These are phyloP conservation scores for Beta lomatogona DNA, from an alignment of 179 eudicot species.

Conservation along the genomic window DNA sequence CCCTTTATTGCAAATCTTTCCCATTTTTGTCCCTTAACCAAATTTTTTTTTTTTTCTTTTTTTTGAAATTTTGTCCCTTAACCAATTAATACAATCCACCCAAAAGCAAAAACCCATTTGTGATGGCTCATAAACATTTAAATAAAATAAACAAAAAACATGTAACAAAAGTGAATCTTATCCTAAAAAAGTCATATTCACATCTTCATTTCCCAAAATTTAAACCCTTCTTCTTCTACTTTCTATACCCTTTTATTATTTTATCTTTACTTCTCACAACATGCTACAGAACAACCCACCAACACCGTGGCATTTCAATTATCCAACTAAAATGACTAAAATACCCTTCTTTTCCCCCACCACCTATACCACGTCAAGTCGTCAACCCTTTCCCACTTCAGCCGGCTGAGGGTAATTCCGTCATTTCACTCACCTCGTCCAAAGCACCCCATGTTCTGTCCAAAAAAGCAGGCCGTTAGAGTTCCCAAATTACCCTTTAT, in stretches of 20 bases:
- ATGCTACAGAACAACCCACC: constrained; percentile 32
- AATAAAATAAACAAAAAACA: not conserved
- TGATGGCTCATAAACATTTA: not conserved
- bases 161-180: constrained; percentile 18
- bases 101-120: not conserved
- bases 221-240: not conserved
- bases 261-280: not conserved
- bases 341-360: constrained; percentile 14
- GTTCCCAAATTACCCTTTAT: constrained; percentile 18
- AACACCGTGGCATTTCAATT: constrained; percentile 45
- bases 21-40: not conserved
- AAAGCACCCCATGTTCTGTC: constrained; percentile 43
- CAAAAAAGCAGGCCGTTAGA: constrained; percentile 42
- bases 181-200: constrained; percentile 19
- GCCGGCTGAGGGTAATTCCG: constrained; percentile 37
- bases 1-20: not conserved
- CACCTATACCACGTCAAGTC: too few species aligned
- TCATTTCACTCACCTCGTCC: constrained; percentile 11
- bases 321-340: constrained; percentile 20
- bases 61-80: not conserved
- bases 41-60: too few species aligned
- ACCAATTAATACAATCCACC: not conserved
- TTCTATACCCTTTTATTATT: not conserved
- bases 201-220: constrained; percentile 31
- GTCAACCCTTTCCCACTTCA: too few species aligned